Evolutionary conservation across 164 flowering plant species (phyloP).

Genomic region (Akebia trifoliata): DNA sequence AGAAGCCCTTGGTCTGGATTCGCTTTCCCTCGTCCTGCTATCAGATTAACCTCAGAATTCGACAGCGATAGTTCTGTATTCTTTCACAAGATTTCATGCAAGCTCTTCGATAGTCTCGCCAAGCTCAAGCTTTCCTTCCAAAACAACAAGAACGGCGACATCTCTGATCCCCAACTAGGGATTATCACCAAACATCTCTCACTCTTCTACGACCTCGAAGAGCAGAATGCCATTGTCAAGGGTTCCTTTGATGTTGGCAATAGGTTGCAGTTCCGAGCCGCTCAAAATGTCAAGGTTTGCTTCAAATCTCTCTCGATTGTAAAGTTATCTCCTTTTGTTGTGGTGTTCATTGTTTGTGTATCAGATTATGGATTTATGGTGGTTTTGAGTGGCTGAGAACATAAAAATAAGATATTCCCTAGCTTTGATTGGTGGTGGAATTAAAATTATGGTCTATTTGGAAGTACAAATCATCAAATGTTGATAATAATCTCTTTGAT

Average conservation of each 20-base stretch:
- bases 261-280: constrained; percentile 46
- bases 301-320: background rate
- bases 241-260: constrained; percentile 43
- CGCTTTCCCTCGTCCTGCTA: constrained; percentile 43
- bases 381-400: too few relatives aligned
- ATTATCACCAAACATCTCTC: constrained; percentile 56
- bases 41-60: constrained; percentile 72
- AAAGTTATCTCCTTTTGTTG: background rate
- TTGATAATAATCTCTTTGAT: too few relatives aligned
- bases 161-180: constrained; percentile 50
- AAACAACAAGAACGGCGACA: constrained; percentile 46
- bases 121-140: constrained; percentile 73
- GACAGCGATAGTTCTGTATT: constrained; percentile 71
- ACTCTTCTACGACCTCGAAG: constrained; percentile 59
- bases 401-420: too few relatives aligned
- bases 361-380: too few relatives aligned
- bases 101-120: constrained; percentile 66
- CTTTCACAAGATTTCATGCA: constrained; percentile 81
- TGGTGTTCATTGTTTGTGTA: background rate
- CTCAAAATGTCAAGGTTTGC: constrained; percentile 67
- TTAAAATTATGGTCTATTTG: too few relatives aligned
- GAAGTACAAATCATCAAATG: too few relatives aligned
- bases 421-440: too few relatives aligned
- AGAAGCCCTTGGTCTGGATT: constrained; percentile 24
- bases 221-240: constrained; percentile 49